Evolutionary conservation across 73 alveolate genomes (phyloP).

Genomic region (Tetrahymena malaccensis): DNA sequence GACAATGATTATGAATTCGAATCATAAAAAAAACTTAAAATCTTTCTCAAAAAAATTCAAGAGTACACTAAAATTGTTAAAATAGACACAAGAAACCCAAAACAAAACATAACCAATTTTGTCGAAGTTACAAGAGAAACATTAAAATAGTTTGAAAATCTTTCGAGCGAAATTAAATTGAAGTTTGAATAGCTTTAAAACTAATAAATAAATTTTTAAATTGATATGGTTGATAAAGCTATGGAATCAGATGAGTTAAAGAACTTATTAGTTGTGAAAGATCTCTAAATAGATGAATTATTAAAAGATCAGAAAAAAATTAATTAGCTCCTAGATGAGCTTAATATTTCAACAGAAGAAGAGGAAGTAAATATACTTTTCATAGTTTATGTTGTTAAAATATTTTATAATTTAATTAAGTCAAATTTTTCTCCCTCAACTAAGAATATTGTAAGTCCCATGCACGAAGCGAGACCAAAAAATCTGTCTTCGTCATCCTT

Average conservation of each 20-base stretch:
- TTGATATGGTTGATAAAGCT: not conserved
- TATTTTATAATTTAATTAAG: not conserved
- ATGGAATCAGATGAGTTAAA: not conserved
- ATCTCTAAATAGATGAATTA: not conserved
- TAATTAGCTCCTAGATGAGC: not conserved
- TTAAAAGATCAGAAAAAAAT: not conserved
- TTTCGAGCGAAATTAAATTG: not conserved
- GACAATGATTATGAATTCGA: not conserved
- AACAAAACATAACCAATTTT: not conserved
- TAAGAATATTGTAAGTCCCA: not conserved
- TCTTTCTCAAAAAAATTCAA: not conserved
- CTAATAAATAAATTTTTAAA: not conserved
- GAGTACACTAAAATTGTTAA: not conserved
- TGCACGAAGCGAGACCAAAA: not conserved
- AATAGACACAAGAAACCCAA: not conserved
- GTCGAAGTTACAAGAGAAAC: not conserved
- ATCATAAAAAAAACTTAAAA: not conserved
- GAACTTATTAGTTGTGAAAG: not conserved
- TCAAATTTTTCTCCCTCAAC: not conserved
- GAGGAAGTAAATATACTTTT: not conserved
- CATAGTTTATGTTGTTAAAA: no score
- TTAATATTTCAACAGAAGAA: not conserved
- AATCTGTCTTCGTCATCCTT: not conserved
- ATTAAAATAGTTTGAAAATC: not conserved
- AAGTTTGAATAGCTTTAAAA: not conserved